A percentile compares a stretch with the other conserved stretches of the same genome.
phyloP scores from a whole-genome alignment of 1,139 yeast genomes.

The Suhomyces wounanorum region DNA sequence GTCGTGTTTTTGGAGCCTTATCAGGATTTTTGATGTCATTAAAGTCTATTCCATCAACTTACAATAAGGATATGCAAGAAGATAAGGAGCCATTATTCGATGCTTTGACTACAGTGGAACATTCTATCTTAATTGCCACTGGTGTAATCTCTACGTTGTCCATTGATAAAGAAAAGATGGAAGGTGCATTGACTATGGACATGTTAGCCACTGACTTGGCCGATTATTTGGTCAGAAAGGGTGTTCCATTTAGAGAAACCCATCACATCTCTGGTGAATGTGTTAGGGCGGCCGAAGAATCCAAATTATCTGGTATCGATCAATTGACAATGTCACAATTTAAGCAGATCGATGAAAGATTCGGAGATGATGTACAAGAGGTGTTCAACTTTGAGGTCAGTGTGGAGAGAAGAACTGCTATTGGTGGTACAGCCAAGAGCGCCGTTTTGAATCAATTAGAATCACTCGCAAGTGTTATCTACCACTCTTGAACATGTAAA shows the following conservation, averaged over 20 bases:
- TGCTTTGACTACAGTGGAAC: constrained; percentile 85
- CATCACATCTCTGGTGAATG: constrained; percentile 98
- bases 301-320: constrained; percentile 76
- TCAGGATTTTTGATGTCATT: constrained; percentile 95
- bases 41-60: constrained; percentile 95
- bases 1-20: constrained; percentile 92
- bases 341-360: constrained; percentile 75
- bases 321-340: constrained; percentile 76
- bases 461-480: background rate
- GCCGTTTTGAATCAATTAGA: constrained; percentile 81
- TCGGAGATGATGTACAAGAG: constrained; percentile 74
- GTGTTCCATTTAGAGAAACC: constrained; percentile 98
- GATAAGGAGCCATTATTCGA: constrained; percentile 98
- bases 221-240: constrained; percentile 93
- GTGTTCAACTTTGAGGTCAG: constrained; percentile 90
- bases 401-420: constrained; percentile 95
- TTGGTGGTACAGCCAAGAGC: constrained; percentile 92
- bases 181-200: constrained; percentile 90
- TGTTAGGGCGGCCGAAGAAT: constrained; percentile 85
- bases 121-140: constrained; percentile 89
- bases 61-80: constrained; percentile 98
- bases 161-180: constrained; percentile 76
- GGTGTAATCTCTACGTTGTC: constrained; percentile 89
- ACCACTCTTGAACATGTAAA: background rate
- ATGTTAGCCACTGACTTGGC: constrained; percentile 99